Conservation (phyloP, 257 asterid species). For the Nicotiana obtusifolia region DNA sequence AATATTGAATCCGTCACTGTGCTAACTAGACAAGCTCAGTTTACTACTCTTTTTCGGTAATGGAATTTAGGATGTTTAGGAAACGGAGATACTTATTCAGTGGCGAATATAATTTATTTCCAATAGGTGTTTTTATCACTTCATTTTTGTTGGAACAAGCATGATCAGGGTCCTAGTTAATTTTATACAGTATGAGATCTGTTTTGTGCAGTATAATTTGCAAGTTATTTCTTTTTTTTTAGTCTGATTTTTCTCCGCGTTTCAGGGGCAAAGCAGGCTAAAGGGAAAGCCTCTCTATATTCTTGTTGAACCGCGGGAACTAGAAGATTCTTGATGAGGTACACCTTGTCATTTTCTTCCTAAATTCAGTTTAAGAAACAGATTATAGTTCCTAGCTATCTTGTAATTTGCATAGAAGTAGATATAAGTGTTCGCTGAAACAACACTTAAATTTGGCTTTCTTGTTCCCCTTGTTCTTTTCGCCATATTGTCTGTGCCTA, state of each 20-base stretch:
- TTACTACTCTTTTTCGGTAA: background rate
- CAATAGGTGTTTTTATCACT: background rate
- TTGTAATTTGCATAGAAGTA: background rate
- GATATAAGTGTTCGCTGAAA: background rate
- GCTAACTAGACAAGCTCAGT: background rate
- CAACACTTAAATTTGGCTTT: background rate
- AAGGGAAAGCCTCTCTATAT: constrained; percentile 70
- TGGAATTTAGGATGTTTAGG: background rate
- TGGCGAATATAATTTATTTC: background rate
- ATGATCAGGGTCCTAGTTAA: background rate
- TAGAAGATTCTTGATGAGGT: constrained; percentile 26
- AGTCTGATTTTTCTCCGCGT: background rate
- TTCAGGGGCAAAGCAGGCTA: constrained; percentile 53
- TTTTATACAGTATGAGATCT: background rate
- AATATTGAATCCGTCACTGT: no score
- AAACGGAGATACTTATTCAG: background rate
- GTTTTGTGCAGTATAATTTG: background rate
- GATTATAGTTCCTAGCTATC: background rate
- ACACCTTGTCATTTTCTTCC: background rate
- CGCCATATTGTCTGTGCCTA: background rate
- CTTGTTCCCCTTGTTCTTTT: background rate
- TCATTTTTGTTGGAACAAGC: background rate
- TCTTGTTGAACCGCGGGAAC: constrained; percentile 68
- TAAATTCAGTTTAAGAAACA: background rate
- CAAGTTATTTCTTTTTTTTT: background rate